Evolutionary conservation across 306 rosid species (phyloP).

Genomic region (Lathyrus oleraceus): DNA sequence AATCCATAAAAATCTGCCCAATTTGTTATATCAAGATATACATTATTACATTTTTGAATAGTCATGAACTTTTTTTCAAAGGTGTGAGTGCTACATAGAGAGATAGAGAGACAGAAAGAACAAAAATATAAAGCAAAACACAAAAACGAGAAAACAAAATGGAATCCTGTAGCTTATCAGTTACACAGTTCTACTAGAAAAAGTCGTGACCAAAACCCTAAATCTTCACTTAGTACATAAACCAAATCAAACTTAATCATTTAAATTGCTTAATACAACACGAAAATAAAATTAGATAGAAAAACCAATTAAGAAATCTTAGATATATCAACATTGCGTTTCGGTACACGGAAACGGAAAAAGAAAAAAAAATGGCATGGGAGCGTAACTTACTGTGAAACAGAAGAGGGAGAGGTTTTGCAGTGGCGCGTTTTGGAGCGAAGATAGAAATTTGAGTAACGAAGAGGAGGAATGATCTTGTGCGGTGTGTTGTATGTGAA

Average conservation of each 20-base stretch:
- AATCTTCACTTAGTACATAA: conserved; percentile 1
- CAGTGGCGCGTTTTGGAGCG: neutral
- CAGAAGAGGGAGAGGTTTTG: neutral
- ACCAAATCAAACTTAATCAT: conserved; percentile 8
- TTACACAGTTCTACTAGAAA: too few relatives aligned
- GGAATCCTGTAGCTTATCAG: too few relatives aligned
- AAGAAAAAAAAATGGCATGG: neutral
- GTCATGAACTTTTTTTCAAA: neutral
- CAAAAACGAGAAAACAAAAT: too few relatives aligned
- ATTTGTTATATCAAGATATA: conserved; percentile 28
- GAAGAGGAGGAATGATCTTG: neutral
- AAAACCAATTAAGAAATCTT: neutral
- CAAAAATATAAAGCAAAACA: too few relatives aligned
- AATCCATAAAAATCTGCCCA: conserved; percentile 35
- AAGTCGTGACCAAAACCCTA: neutral
- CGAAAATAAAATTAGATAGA: neutral
- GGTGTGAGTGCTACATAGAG: too few relatives aligned
- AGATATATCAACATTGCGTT: neutral
- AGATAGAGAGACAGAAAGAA: too few relatives aligned
- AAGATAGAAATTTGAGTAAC: neutral
- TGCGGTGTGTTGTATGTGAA: neutral
- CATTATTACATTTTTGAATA: conserved; percentile 29
- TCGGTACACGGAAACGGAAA: neutral
- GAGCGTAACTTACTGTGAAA: neutral
- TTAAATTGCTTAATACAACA: neutral